Evolutionary conservation across 345 rosid species (phyloP).

Genomic region (Citrus cavaleriei): DNA sequence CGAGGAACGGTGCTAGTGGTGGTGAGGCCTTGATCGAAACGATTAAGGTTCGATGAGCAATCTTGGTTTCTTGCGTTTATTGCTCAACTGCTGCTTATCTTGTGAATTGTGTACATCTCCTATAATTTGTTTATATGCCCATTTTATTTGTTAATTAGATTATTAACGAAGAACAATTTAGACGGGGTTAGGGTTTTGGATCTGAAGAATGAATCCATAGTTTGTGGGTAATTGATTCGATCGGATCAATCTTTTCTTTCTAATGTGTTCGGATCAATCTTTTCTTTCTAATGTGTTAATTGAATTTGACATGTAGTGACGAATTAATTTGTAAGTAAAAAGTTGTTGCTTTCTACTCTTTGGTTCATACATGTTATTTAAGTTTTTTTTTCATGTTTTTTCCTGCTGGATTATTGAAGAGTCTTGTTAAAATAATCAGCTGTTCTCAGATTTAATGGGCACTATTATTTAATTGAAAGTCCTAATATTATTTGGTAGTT

Average conservation of each 20-base stretch:
- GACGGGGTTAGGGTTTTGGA: neutral
- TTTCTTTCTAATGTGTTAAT: neutral
- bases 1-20: slow-evolving; percentile 32
- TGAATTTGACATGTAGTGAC: neutral
- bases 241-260: neutral
- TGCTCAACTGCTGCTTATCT: slow-evolving; percentile 34
- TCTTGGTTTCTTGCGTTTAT: slow-evolving; percentile 26
- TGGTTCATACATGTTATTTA: neutral
- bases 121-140: neutral
- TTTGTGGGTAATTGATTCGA: neutral
- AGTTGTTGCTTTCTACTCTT: neutral
- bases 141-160: neutral
- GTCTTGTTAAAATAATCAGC: too few species aligned
- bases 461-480: too few species aligned
- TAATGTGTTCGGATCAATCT: neutral
- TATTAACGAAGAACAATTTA: neutral
- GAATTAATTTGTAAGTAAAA: neutral
- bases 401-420: too few species aligned
- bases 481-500: neutral
- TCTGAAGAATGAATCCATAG: neutral
- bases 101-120: neutral
- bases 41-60: slow-evolving; percentile 66
- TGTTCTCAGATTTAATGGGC: too few species aligned
- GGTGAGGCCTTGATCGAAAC: slow-evolving; percentile 44
- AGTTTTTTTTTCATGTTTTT: too few species aligned